Base-by-base conservation (phyloP, 768 basidiomycete species). In the Lentinula aciculospora region DNA sequence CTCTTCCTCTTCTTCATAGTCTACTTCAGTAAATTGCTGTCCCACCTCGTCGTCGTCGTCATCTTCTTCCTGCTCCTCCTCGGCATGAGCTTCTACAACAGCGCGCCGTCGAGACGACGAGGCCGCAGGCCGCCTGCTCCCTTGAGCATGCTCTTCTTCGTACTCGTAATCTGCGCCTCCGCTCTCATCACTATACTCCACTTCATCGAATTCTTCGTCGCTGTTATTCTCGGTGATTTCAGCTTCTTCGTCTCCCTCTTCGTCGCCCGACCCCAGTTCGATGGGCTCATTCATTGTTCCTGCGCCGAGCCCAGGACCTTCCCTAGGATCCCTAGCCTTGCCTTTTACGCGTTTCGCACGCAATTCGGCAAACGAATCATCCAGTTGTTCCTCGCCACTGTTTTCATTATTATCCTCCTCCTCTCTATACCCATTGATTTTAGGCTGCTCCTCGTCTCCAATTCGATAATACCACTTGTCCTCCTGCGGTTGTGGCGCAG, bases 301-400 rank as follows among this genome's bases (percentile, higher is more conserved):
- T 40, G 65, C 68, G 23, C 73, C 71, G 32, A 82, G 71, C 3
- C 82, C 82, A 42, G 82, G 79, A 5, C 83, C 85, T 62, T 85
- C 83, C 47, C 81, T 71, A 8, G 81, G 80, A 64, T 85, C 85
- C 50, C 85, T 77, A 51, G 76, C 80, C 65, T 86, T 87, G 29
- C 85, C 86, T 65, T 81, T 82, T 21, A 68, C 70, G 48, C 79
- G 78, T 59, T 81, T 77, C 37, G 76, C 77, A 57, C 73, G 74
- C 46, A 80, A 66, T 47, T 80, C 78, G 10, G 79, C 80, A 69
- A 85, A 84, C 0, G 84, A 82, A 64, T 83, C 81, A 51, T 85
- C 79, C 8, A 72, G 59, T 13, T 53, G 42, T 46, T 66, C 67
- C 25, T 72, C 70, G 45, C 68, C 70, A 51, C 49, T 36, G 37